Evolutionary conservation across 768 basidiomycete genomes (phyloP).

Genomic region (Trametes cubensis): DNA sequence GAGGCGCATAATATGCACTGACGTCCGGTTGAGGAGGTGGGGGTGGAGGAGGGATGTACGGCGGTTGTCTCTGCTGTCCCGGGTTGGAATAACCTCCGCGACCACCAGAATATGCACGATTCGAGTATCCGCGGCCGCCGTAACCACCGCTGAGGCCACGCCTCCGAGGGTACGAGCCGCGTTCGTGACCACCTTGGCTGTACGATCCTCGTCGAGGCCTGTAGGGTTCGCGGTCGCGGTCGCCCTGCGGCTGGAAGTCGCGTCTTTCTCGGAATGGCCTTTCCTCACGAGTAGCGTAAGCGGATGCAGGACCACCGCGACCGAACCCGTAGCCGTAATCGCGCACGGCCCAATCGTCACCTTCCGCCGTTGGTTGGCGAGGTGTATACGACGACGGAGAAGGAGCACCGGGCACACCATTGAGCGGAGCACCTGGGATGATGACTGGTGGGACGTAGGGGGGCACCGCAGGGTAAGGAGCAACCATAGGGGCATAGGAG

Average conservation of each 20-base stretch:
- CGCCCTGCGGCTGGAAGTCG: constrained; percentile 32
- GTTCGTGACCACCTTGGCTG: constrained; percentile 33
- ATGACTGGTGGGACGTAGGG: constrained; percentile 15
- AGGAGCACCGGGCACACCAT: constrained; percentile 5
- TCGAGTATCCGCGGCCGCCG: constrained; percentile 36
- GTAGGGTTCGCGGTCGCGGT: constrained; percentile 24
- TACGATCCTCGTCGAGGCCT: constrained; percentile 41
- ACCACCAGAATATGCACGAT: constrained; percentile 16
- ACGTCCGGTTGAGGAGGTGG: constrained; percentile 30
- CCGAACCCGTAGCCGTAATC: constrained; percentile 72
- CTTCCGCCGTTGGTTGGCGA: constrained; percentile 16
- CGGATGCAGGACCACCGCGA: constrained; percentile 37
- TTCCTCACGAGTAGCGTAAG: constrained; percentile 40
- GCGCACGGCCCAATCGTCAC: constrained; percentile 53
- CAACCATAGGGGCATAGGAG: constrained; percentile 12
- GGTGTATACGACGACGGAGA: constrained; percentile 22
- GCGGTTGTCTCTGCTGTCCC: constrained; percentile 20
- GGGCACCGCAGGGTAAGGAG: constrained; percentile 2
- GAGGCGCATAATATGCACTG: constrained; percentile 27
- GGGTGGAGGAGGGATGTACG: constrained; percentile 27
- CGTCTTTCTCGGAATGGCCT: constrained; percentile 24
- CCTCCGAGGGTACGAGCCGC: constrained; percentile 38
- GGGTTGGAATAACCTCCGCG: constrained; percentile 22
- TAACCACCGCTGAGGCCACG: constrained; percentile 32
- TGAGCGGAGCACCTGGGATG: constrained; percentile 11